These are phyloP conservation scores for Populus trichocarpa DNA, from an alignment of 441 rosid species.

Conservation along the genomic window DNA sequence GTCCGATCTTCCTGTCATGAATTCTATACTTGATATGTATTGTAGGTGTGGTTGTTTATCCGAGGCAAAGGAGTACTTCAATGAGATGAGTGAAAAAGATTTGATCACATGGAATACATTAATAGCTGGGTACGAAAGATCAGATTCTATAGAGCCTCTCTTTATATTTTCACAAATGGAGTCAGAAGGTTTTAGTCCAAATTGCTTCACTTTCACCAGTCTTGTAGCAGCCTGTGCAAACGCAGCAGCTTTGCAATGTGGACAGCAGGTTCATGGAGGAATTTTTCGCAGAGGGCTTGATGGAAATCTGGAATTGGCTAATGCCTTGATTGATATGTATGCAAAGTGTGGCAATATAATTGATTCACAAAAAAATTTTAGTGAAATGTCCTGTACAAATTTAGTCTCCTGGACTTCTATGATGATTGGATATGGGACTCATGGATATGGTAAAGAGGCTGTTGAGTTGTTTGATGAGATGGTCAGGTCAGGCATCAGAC, in stretches of 20 bases:
- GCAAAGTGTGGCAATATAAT: conserved; percentile 80
- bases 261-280: conserved; percentile 84
- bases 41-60: conserved; percentile 66
- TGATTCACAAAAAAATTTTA: conserved; percentile 52
- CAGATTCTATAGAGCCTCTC: conserved; percentile 53
- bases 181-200: conserved; percentile 60
- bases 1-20: conserved; percentile 74
- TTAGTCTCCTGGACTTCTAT: conserved; percentile 94
- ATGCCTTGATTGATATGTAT: conserved; percentile 87
- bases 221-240: conserved; percentile 74
- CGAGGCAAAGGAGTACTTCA: conserved; percentile 64
- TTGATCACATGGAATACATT: conserved; percentile 83
- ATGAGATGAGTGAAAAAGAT: conserved; percentile 64
- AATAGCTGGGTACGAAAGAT: conserved; percentile 68
- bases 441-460: conserved; percentile 72
- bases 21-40: conserved; percentile 84
- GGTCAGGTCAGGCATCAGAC: conserved; percentile 63
- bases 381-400: conserved; percentile 41
- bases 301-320: conserved; percentile 50
- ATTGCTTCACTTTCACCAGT: conserved; percentile 73
- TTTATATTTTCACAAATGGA: conserved; percentile 61
- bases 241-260: conserved; percentile 60
- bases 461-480: conserved; percentile 72
- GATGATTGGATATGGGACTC: conserved; percentile 92
- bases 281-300: conserved; percentile 56